A percentile compares a stretch with the other conserved stretches of the same genome.
phyloP scores from a whole-genome alignment of 2,329 filamentous ascomycete species.

The Balansia obtecta region DNA sequence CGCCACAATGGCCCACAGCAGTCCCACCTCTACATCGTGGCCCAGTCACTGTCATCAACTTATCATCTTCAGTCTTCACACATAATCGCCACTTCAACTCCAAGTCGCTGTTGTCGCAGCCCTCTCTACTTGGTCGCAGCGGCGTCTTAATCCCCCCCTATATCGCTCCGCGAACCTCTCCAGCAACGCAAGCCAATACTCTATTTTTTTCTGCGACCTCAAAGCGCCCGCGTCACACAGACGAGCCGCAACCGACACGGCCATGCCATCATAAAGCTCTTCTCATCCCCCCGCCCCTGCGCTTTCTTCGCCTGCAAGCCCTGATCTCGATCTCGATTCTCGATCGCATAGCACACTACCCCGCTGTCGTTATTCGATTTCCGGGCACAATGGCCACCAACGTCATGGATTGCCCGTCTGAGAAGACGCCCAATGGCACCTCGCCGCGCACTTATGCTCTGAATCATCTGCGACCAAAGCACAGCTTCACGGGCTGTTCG shows the following conservation, averaged over 20 bases:
- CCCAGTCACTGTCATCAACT: too few species aligned
- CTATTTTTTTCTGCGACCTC: neutral
- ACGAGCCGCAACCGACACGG: neutral
- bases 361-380: neutral
- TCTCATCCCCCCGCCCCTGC: neutral
- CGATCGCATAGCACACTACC: neutral
- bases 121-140: neutral
- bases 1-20: too few species aligned
- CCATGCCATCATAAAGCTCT: neutral
- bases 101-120: neutral
- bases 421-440: constrained; percentile 24
- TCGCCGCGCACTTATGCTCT: constrained; percentile 45
- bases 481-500: constrained; percentile 73
- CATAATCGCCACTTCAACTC: too few species aligned
- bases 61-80: too few species aligned
- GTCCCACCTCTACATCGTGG: too few species aligned
- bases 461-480: constrained; percentile 40
- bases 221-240: neutral
- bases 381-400: neutral
- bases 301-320: neutral
- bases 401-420: constrained; percentile 19
- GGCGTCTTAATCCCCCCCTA: neutral
- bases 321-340: neutral
- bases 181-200: neutral
- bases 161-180: neutral